Evolutionary conservation across 345 rosid species (phyloP), one percentile per base, ranked within the genome.

Genomic region (Durio zibethinus): DNA sequence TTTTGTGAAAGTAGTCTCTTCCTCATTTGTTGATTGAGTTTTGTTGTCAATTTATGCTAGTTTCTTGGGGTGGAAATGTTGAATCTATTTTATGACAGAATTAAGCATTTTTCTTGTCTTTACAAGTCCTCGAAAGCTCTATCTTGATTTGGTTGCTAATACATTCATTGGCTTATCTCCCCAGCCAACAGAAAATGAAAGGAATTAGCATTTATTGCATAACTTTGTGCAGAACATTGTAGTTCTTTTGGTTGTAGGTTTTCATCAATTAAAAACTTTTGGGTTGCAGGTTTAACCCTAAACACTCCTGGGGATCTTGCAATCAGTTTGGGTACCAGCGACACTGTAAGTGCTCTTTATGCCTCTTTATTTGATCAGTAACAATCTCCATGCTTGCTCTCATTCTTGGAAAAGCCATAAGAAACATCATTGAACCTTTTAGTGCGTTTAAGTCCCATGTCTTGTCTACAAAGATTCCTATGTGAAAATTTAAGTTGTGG

Each of bases 281-380:
- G 38, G 62, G 69, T 45, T 85, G 83, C 87, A 93, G 98, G 99
- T 80, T 84, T 93, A 80, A 88, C 97, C 61, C 88, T 92, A 47
- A 93, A 91, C 84, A 88, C 84, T 68, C 92, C 99, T 36, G 97
- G 99, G 61, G 99, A 93, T 80, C 70, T 96, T 69, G 98, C 97
- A 27, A 89, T 92, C 74, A 96, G 98, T 84, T 90, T 93, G 50
- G 99, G 97, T 80, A 92, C 97, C 42, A 96, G 98, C 69, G 99
- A 93, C 84, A 90, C 94, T 75, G 99, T 86, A 88, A 86, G 97
- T 29, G 35, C 42, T 59, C 15, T 50, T 35, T 76, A 35, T 76
- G 50, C 21, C 15, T 64, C 12, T 16, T 66, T 27, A 50, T 53
- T 56, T 73, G 40, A 27, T 47, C 40, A 47, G 10, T 18, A 9